phyloP scores from a whole-genome alignment of 2,329 filamentous ascomycete genomes.

The Polychaeton citri region DNA sequence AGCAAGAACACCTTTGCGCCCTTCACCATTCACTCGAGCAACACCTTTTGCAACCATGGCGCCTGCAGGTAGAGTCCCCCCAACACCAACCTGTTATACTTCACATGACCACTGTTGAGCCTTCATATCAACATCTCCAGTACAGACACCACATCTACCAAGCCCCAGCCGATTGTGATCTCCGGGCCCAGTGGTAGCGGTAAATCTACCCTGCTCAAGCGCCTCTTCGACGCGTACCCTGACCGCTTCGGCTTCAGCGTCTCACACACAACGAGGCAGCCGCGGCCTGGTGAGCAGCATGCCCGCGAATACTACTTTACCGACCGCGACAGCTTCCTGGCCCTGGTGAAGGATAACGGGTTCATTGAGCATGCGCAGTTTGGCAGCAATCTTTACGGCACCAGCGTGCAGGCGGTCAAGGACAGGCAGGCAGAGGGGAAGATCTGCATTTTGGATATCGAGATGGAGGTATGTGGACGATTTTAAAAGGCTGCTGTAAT shows the following conservation, averaged over 20 bases:
- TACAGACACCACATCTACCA: not conserved
- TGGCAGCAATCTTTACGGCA: constrained; percentile 77
- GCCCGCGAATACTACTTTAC: constrained; percentile 75
- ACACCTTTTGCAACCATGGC: not conserved
- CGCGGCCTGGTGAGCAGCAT: constrained; percentile 60
- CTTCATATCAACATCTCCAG: not conserved
- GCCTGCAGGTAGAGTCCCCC: not conserved
- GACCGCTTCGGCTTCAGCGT: constrained; percentile 52
- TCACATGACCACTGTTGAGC: no score
- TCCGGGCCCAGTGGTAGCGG: constrained; percentile 69
- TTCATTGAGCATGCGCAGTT: constrained; percentile 87
- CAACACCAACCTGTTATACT: no score
- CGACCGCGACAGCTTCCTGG: constrained; percentile 51
- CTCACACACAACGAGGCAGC: constrained; percentile 62
- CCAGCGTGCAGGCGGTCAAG: constrained; percentile 64
- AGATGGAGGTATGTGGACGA: constrained; percentile 62
- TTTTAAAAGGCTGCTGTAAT: not conserved
- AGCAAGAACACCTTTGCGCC: not conserved
- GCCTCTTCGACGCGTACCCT: constrained; percentile 53
- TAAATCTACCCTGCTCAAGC: constrained; percentile 67
- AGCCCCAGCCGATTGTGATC: constrained; percentile 55
- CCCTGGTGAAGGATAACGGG: constrained; percentile 51
- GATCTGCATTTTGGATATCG: constrained; percentile 81
- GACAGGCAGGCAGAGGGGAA: constrained; percentile 56
- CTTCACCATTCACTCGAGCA: not conserved